Conservation (phyloP, 1,139 yeast genomes). For the Scheffersomyces parashehatae region DNA sequence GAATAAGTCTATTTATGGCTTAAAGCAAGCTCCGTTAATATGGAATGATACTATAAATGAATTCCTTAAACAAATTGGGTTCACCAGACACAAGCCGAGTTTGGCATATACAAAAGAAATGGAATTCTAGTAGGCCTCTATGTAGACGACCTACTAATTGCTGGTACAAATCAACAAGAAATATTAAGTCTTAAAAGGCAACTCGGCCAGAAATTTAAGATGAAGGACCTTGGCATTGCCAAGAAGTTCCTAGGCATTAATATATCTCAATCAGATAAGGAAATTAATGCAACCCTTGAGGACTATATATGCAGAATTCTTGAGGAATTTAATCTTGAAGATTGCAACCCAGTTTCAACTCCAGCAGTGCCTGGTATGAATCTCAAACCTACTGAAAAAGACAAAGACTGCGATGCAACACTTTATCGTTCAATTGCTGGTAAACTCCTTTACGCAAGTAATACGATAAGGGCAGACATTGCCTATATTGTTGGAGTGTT, state of each 20-base stretch:
- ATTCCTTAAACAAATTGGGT: conserved; percentile 1
- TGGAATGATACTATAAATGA: conserved; percentile 6
- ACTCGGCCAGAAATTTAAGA: no score
- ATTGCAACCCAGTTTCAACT: no score
- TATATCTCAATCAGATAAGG: background rate
- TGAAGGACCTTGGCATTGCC: background rate
- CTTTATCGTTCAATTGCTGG: conserved; percentile 5
- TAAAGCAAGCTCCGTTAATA: conserved; percentile 7
- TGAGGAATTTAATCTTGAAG: no score
- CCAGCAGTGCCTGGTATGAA: no score
- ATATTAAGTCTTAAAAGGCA: no score
- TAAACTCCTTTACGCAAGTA: conserved; percentile 6
- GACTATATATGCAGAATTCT: background rate
- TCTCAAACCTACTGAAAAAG: no score
- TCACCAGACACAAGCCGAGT: background rate
- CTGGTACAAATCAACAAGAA: no score
- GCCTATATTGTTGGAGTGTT: conserved; percentile 4
- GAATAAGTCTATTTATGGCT: background rate
- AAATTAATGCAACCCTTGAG: background rate
- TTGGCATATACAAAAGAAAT: no score
- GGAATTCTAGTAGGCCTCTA: no score
- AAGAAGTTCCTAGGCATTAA: conserved; percentile 1
- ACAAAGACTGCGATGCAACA: background rate
- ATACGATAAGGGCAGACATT: conserved; percentile 5
- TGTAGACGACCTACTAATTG: no score